A percentile compares a stretch with the other conserved stretches of the same genome.
Conservation (phyloP, 352 stramenopile genomes). For the Phytophthora citrophthora region DNA sequence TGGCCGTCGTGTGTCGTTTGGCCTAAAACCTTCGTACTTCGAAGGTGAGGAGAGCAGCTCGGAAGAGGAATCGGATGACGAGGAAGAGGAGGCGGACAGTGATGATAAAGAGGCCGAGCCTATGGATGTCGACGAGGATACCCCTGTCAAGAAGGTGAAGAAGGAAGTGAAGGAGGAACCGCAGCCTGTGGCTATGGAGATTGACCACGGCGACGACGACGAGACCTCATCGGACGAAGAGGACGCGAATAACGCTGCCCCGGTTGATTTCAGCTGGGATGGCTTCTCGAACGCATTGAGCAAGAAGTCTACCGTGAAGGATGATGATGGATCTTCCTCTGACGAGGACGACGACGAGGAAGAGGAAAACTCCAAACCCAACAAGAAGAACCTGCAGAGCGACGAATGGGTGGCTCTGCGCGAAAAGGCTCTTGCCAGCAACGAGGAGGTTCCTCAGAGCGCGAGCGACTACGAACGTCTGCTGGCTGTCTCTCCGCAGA, state of each 20-base stretch:
- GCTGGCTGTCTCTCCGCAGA: constrained; percentile 94
- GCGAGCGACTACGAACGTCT: constrained; percentile 96
- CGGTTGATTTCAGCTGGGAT: constrained; percentile 90
- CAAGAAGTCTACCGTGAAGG: constrained; percentile 50
- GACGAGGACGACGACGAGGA: constrained; percentile 57
- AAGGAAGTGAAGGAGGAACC: constrained; percentile 41
- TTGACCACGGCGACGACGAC: constrained; percentile 58
- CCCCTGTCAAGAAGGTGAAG: constrained; percentile 42
- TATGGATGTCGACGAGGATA: constrained; percentile 60
- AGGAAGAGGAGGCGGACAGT: constrained; percentile 63
- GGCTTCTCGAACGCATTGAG: constrained; percentile 81
- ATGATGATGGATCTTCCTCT: constrained; percentile 56
- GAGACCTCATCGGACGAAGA: constrained; percentile 74
- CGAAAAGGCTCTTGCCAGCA: constrained; percentile 93
- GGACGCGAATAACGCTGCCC: constrained; percentile 31
- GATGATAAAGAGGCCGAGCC: constrained; percentile 55
- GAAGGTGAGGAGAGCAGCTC: constrained; percentile 91
- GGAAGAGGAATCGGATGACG: constrained; percentile 82
- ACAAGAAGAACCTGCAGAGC: constrained; percentile 92
- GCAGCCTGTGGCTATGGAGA: constrained; percentile 44
- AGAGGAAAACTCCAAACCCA: constrained; percentile 77
- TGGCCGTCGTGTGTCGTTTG: constrained; percentile 92
- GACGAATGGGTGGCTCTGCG: constrained; percentile 95
- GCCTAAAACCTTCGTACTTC: constrained; percentile 98
- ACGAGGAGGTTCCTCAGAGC: constrained; percentile 92